These are phyloP conservation scores for Singerocomus inundabilis DNA, from an alignment of 1,284 basidiomycete genomes.

Conservation along the genomic window DNA sequence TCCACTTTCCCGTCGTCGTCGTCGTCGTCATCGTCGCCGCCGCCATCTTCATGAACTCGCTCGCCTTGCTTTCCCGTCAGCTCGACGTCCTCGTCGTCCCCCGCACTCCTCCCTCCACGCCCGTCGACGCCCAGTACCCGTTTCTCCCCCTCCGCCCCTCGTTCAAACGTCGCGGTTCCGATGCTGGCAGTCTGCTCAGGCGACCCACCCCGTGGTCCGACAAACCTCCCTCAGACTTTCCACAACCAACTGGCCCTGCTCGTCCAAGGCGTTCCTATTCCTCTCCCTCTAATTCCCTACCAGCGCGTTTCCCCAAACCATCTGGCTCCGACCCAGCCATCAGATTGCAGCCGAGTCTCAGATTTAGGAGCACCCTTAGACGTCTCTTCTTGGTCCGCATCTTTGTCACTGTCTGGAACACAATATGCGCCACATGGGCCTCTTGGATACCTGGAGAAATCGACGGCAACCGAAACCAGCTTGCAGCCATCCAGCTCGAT, in stretches of 20 bases:
- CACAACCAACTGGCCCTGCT: conserved; percentile 23
- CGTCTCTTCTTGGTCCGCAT: conserved; percentile 54
- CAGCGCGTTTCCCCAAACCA: conserved; percentile 31
- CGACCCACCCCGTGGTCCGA: conserved; percentile 60
- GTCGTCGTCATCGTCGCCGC: too few relatives aligned
- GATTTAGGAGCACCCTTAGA: conserved; percentile 38
- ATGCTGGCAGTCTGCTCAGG: conserved; percentile 38
- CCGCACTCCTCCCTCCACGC: conserved; percentile 51
- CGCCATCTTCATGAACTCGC: conserved; percentile 56
- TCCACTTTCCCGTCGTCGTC: too few relatives aligned
- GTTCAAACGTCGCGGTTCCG: conserved; percentile 30
- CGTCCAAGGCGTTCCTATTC: conserved; percentile 44
- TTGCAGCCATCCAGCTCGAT: conserved; percentile 11
- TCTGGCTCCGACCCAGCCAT: conserved; percentile 28
- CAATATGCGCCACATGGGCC: conserved; percentile 47
- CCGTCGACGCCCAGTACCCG: conserved; percentile 36
- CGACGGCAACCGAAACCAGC: conserved; percentile 17
- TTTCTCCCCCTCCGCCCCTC: conserved; percentile 11
- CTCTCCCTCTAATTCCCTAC: conserved; percentile 36
- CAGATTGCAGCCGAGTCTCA: conserved; percentile 28
- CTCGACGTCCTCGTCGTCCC: conserved; percentile 59
- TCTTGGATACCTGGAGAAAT: conserved; percentile 37
- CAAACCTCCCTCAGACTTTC: conserved; percentile 44
- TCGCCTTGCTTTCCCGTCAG: conserved; percentile 66
- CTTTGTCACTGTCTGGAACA: conserved; percentile 51